A percentile compares a stretch with the other conserved stretches of the same genome.
Evolutionary conservation across 1,284 basidiomycete species (phyloP).

Genomic region (Schizophyllum commune): DNA sequence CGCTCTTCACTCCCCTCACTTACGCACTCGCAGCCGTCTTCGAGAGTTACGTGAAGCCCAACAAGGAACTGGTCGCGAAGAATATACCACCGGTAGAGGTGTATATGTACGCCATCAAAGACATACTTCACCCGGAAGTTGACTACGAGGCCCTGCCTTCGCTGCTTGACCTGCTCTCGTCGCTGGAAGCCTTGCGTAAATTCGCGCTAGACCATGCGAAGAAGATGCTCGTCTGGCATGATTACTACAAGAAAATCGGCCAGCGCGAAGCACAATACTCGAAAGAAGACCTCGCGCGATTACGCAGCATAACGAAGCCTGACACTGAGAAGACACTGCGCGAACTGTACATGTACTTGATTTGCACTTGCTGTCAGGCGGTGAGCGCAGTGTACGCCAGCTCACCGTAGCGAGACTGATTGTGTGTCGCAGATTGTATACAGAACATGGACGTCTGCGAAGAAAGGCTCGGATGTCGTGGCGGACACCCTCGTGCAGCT

Average conservation of each 20-base stretch:
- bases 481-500: constrained; percentile 20
- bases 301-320: constrained; percentile 9
- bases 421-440: too few species aligned
- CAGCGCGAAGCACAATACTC: constrained; percentile 11
- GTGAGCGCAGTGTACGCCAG: too few species aligned
- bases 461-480: too few species aligned
- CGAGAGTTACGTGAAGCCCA: not conserved
- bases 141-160: constrained; percentile 27
- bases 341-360: constrained; percentile 15
- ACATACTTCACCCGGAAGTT: constrained; percentile 29
- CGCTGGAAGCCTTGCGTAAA: constrained; percentile 32
- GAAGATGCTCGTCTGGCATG: constrained; percentile 26
- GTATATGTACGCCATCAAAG: constrained; percentile 29
- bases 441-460: too few species aligned
- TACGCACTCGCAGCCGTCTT: not conserved
- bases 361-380: too few species aligned
- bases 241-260: constrained; percentile 19
- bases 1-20: not conserved
- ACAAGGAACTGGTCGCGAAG: constrained; percentile 9
- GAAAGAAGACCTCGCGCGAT: constrained; percentile 10
- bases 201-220: constrained; percentile 21
- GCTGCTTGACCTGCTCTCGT: constrained; percentile 32
- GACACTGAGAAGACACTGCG: constrained; percentile 9
- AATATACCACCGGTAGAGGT: constrained; percentile 24
- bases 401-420: too few species aligned